Evolutionary conservation across 2,329 filamentous ascomycete species (phyloP), one percentile per base, ranked within the genome.

Genomic region (Cladosporium phlei): DNA sequence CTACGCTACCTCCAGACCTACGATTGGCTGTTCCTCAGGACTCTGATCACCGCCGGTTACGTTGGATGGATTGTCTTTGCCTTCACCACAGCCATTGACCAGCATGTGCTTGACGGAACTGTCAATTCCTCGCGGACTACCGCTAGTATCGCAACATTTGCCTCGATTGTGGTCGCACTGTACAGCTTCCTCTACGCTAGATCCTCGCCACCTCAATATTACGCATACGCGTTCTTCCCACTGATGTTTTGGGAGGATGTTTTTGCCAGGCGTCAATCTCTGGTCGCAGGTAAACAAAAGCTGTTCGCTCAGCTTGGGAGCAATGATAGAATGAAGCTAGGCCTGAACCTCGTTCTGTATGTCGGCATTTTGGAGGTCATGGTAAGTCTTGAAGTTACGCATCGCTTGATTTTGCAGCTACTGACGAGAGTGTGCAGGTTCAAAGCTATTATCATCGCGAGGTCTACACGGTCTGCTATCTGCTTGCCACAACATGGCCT

Each of bases 171-270:
- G n/a, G 76, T 86, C 19, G 74, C 74, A 1, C 67, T 97, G 10
- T 96, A 86, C 59, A 84, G 88, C 5, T 82, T 88, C 1, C 85
- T 98, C 46, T 72, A 86, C 49, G 73, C 88, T 48, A 91, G 94
- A 35, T 78, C 81, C 34, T 95, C 90, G 2, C 85, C 91, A 0
- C 64, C 75, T 48, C 85, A 86, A 2, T 98, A 98, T 66, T 98
- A 97, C 60, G 79, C 81, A 2, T 98, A 98, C 64, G 86, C 85
- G 1, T 79, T 94, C 57, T 98, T 98, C 66, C 93, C 93, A 0
- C 82, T 95, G 2, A 78, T 88, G 48, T 97, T 98, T 70, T 98
- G 93, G 93, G 91, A 96, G 66, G 90, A 96, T 60, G 87, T 96
- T 0, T 91, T 85, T 66, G 86, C 87, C 3, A 80, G 86, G 21